These are phyloP conservation scores for Conoideocrella luteorostrata DNA, from an alignment of 2,329 filamentous ascomycete genomes.

Conservation along the genomic window DNA sequence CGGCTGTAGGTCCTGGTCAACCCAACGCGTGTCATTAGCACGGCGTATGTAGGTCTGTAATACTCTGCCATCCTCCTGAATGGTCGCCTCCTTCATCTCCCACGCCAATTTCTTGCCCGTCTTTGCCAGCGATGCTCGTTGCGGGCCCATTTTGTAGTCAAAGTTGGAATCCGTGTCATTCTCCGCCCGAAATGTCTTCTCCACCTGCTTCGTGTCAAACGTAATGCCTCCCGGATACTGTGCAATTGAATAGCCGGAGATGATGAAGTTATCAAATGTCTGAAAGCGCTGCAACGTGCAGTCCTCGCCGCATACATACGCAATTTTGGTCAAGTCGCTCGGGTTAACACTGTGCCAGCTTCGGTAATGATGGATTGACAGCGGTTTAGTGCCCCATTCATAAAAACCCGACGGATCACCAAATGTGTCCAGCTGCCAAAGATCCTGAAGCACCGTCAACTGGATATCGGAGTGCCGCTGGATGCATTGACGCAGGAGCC, in stretches of 20 bases:
- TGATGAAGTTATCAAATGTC: constrained; percentile 44
- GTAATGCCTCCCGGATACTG: constrained; percentile 46
- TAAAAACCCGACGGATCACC: constrained; percentile 58
- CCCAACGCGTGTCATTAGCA: constrained; percentile 46
- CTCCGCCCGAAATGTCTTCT: constrained; percentile 44
- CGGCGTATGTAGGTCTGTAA: constrained; percentile 46
- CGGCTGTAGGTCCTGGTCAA: constrained; percentile 31
- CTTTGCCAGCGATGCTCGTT: constrained; percentile 37
- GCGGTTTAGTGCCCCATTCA: constrained; percentile 50
- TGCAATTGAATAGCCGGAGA: constrained; percentile 53
- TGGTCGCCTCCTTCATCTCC: constrained; percentile 42
- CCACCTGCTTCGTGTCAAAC: constrained; percentile 41
- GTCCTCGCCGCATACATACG: constrained; percentile 39
- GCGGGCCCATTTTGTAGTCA: constrained; percentile 43
- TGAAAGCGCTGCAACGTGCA: constrained; percentile 53
- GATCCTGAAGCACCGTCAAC: constrained; percentile 46
- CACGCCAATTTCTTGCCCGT: constrained; percentile 45
- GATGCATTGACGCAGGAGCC: constrained; percentile 35
- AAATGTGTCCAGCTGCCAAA: constrained; percentile 55
- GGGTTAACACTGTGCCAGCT: constrained; percentile 50
- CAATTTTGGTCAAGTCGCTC: constrained; percentile 48
- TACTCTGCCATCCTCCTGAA: constrained; percentile 41
- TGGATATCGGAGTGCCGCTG: constrained; percentile 53
- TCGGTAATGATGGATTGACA: constrained; percentile 59
- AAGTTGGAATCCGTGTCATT: constrained; percentile 40